These are phyloP conservation scores for Ceratocystis alfenasii DNA, from an alignment of 2,329 filamentous ascomycete species.

Conservation along the genomic window DNA sequence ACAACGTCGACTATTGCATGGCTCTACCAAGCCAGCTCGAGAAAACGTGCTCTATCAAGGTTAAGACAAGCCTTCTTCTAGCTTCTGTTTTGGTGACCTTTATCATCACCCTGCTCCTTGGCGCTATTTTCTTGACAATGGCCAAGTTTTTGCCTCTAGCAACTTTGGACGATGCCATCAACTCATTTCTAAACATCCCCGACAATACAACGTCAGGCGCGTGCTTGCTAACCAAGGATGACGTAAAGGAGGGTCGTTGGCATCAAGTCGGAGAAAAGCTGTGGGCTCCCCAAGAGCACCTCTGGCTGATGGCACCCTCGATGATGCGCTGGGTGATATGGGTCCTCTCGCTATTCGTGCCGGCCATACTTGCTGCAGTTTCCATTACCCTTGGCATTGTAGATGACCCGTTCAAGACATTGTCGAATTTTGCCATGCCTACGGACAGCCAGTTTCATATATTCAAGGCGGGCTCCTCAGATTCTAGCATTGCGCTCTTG, in stretches of 20 bases:
- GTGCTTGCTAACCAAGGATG: conserved; percentile 38
- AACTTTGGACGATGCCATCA: conserved; percentile 41
- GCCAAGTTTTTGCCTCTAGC: conserved; percentile 35
- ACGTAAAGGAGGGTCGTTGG: conserved; percentile 37
- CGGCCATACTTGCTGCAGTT: conserved; percentile 31
- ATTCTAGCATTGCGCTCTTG: conserved; percentile 31
- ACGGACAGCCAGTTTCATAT: conserved; percentile 30
- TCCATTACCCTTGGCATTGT: conserved; percentile 32
- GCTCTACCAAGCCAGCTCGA: conserved; percentile 24
- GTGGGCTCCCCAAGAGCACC: conserved; percentile 33
- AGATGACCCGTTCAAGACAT: conserved; percentile 26
- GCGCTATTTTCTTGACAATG: conserved; percentile 33
- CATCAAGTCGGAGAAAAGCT: conserved; percentile 33
- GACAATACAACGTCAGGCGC: conserved; percentile 35
- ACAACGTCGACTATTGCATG: conserved; percentile 28
- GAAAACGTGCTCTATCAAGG: conserved; percentile 32
- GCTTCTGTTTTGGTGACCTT: conserved; percentile 35
- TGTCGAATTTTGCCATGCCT: conserved; percentile 33
- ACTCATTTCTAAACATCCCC: conserved; percentile 38
- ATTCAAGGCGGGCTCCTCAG: conserved; percentile 25
- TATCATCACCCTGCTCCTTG: conserved; percentile 25
- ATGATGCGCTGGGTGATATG: conserved; percentile 34
- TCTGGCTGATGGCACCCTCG: conserved; percentile 38
- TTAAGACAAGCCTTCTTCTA: conserved; percentile 36
- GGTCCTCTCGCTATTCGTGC: conserved; percentile 31